Conservation (phyloP, 2,329 filamentous ascomycete species). For the Diaporthe aspalathi region DNA sequence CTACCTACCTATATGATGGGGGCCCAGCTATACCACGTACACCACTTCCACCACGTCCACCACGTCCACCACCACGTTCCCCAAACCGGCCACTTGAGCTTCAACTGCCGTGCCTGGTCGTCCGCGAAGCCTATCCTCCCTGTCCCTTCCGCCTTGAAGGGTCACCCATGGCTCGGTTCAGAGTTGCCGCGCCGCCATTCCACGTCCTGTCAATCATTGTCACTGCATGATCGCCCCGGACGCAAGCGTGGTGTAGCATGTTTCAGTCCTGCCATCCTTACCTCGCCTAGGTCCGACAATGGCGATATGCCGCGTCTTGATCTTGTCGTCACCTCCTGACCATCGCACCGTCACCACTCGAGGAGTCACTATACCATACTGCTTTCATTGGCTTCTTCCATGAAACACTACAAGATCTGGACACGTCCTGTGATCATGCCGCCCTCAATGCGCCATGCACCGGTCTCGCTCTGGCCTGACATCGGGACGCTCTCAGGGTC, state of each 20-base stretch:
- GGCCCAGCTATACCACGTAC: not conserved
- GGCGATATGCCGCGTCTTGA: constrained; percentile 5
- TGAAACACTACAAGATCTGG: constrained; percentile 15
- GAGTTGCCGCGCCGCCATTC: constrained; percentile 18
- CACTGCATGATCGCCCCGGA: constrained; percentile 24
- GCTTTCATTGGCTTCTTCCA: not conserved
- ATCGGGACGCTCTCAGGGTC: not conserved
- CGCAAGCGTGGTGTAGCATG: constrained; percentile 19
- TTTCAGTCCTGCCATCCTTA: constrained; percentile 28
- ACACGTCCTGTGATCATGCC: constrained; percentile 1
- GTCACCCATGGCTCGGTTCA: constrained; percentile 20
- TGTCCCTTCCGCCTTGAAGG: not conserved
- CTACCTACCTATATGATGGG: not conserved
- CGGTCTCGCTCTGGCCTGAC: not conserved
- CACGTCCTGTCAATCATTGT: constrained; percentile 24
- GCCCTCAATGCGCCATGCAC: constrained; percentile 1
- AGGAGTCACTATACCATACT: not conserved
- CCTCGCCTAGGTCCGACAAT: constrained; percentile 7
- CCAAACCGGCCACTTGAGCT: constrained; percentile 10
- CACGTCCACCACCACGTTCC: no score
- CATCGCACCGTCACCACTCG: not conserved
- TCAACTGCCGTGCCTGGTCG: constrained; percentile 25
- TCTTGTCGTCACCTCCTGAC: constrained; percentile 10
- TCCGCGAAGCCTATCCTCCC: not conserved
- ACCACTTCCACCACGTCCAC: not conserved